A percentile compares a stretch with the other conserved stretches of the same genome.
Evolutionary conservation across 2,329 filamentous ascomycete genomes (phyloP).

Genomic region (Periconia digitata): DNA sequence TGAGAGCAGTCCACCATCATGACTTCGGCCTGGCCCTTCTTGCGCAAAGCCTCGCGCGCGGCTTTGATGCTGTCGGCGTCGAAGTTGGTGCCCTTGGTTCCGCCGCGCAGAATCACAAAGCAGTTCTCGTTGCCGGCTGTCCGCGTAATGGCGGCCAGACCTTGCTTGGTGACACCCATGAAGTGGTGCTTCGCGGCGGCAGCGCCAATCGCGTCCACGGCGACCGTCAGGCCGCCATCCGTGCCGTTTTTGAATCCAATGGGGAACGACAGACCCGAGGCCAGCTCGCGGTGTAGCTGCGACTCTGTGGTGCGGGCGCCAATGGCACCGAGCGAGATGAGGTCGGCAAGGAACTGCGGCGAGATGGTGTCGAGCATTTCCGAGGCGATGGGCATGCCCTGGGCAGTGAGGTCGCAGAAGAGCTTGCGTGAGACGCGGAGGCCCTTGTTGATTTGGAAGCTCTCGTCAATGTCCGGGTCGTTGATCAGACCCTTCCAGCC

Average conservation of each 20-base stretch:
- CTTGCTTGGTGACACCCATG: constrained; percentile 97
- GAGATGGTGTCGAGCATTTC: constrained; percentile 99
- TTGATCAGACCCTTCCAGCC: constrained; percentile 99
- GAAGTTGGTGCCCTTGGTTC: constrained; percentile 90
- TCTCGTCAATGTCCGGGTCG: constrained; percentile 95
- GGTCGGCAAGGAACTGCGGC: constrained; percentile 93
- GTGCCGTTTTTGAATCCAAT: constrained; percentile 99
- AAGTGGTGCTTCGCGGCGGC: constrained; percentile 90
- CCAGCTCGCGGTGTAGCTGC: constrained; percentile 93
- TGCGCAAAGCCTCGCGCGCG: constrained; percentile 74
- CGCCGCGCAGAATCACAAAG: constrained; percentile 93
- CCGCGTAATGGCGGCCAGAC: constrained; percentile 89
- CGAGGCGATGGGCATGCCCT: constrained; percentile 90
- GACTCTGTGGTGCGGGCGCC: constrained; percentile 95
- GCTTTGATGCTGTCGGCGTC: constrained; percentile 80
- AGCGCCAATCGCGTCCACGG: constrained; percentile 88
- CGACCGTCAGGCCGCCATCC: constrained; percentile 85
- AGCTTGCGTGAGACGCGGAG: constrained; percentile 88
- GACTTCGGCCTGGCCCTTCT: constrained; percentile 82
- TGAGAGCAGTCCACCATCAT: constrained; percentile 99
- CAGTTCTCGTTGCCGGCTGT: constrained; percentile 95
- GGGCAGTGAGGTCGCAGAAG: constrained; percentile 83
- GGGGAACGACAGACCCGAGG: constrained; percentile 92
- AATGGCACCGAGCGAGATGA: constrained; percentile 93
- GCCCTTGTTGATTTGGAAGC: constrained; percentile 99